Evolutionary conservation across 352 stramenopile genomes (phyloP).

Genomic region (Phytophthora idaei): DNA sequence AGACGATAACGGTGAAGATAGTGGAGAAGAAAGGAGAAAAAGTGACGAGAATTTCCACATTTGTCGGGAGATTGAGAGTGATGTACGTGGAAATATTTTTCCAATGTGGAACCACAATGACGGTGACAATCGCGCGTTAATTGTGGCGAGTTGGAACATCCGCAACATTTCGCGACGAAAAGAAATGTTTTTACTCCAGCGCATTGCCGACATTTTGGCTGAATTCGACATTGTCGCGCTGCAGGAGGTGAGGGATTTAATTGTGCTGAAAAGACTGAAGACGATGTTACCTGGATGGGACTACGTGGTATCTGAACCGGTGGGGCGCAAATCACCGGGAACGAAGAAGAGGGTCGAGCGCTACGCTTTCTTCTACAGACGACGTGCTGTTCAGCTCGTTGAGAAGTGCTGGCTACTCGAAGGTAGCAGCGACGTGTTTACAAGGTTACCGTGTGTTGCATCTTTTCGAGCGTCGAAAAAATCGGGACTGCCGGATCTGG

Average conservation of each 20-base stretch:
- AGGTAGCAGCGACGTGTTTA: slow-evolving; percentile 25
- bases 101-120: slow-evolving; percentile 2
- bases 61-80: slow-evolving; percentile 40
- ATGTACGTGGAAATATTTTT: slow-evolving; percentile 48
- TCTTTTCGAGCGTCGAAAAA: slow-evolving; percentile 36
- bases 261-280: slow-evolving; percentile 67
- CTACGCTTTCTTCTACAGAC: slow-evolving; percentile 66
- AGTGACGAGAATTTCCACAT: slow-evolving; percentile 31
- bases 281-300: slow-evolving; percentile 60
- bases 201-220: slow-evolving; percentile 52
- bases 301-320: slow-evolving; percentile 57
- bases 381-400: slow-evolving; percentile 31
- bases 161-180: slow-evolving; percentile 67
- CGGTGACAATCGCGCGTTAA: slow-evolving; percentile 24
- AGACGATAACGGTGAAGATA: background rate
- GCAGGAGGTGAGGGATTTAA: slow-evolving; percentile 67
- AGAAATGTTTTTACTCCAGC: slow-evolving; percentile 40
- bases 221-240: slow-evolving; percentile 76
- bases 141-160: slow-evolving; percentile 80
- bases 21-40: background rate
- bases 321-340: slow-evolving; percentile 27
- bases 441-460: slow-evolving; percentile 51
- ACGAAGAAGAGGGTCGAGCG: slow-evolving; percentile 44
- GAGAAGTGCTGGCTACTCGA: slow-evolving; percentile 33
- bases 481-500: slow-evolving; percentile 22